phyloP scores from a whole-genome alignment of 148 eudicot species.

The Rhododendron molle region DNA sequence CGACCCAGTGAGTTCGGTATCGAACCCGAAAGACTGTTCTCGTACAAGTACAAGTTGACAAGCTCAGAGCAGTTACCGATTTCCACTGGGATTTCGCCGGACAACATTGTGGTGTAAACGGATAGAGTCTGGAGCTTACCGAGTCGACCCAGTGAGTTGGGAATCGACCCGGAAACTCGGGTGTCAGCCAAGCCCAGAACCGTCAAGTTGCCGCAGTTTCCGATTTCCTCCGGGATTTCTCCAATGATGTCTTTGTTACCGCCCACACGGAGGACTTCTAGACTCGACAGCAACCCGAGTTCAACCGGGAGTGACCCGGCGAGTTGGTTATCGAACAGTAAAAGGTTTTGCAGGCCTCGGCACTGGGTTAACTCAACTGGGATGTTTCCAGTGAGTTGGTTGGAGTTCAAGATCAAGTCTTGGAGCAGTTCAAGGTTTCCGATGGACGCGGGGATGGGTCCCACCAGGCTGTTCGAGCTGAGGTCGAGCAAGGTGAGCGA shows the following conservation, averaged over 20 bases:
- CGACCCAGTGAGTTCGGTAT: constrained; percentile 59
- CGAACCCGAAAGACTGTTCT: constrained; percentile 62
- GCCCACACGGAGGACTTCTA: constrained; percentile 60
- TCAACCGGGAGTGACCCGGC: constrained; percentile 56
- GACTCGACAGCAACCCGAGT: constrained; percentile 39
- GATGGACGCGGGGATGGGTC: constrained; percentile 47
- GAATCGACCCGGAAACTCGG: constrained; percentile 60
- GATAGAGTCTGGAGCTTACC: constrained; percentile 54
- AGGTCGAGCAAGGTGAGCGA: constrained; percentile 41
- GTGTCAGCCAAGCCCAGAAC: constrained; percentile 81
- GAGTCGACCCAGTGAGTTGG: constrained; percentile 51
- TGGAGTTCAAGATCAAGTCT: constrained; percentile 60
- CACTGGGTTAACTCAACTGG: constrained; percentile 64
- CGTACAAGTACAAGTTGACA: constrained; percentile 57
- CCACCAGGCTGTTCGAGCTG: constrained; percentile 54
- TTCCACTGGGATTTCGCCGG: constrained; percentile 62
- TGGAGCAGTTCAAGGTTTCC: constrained; percentile 52
- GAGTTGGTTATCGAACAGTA: constrained; percentile 58
- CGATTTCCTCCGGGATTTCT: constrained; percentile 53
- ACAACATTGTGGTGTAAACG: constrained; percentile 56
- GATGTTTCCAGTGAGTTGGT: constrained; percentile 67
- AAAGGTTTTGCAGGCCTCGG: constrained; percentile 37
- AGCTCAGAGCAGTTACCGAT: constrained; percentile 74
- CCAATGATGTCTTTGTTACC: constrained; percentile 74
- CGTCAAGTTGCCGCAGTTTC: constrained; percentile 56